phyloP scores from a whole-genome alignment of 371 early-diverging fungal species.

The Syncephalastrum contaminatum region DNA sequence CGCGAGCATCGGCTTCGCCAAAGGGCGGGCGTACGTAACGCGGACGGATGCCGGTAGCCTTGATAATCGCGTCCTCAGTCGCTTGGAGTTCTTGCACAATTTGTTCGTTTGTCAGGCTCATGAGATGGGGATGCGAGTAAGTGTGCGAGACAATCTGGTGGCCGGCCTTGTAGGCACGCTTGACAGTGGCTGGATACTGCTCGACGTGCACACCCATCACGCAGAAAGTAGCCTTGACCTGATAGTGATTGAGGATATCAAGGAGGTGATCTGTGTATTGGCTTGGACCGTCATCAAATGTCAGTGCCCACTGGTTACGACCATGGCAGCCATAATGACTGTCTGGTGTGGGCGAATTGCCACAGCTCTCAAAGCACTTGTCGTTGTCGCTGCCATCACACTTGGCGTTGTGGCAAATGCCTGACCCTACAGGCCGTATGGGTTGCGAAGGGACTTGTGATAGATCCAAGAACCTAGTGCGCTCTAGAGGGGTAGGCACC shows the following conservation, averaged over 20 bases:
- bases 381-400: constrained; percentile 43
- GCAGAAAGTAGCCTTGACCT: constrained; percentile 69
- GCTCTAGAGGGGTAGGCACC: constrained; percentile 45
- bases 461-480: constrained; percentile 55
- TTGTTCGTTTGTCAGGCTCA: constrained; percentile 29
- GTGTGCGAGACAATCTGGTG: constrained; percentile 58
- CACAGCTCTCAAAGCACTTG: constrained; percentile 42
- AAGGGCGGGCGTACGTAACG: constrained; percentile 61
- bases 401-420: constrained; percentile 26
- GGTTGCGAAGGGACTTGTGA: constrained; percentile 18
- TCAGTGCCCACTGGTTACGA: constrained; percentile 14
- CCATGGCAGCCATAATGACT: constrained; percentile 41
- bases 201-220: constrained; percentile 53
- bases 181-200: constrained; percentile 25
- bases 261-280: constrained; percentile 46
- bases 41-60: constrained; percentile 51
- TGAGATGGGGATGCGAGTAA: constrained; percentile 46
- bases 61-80: constrained; percentile 46
- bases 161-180: constrained; percentile 43
- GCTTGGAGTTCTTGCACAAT: constrained; percentile 33
- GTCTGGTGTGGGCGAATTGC: constrained; percentile 24
- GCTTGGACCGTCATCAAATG: constrained; percentile 69
- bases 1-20: constrained; percentile 51
- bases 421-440: constrained; percentile 41
- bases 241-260: constrained; percentile 36